Conservation (phyloP, 345 rosid genomes). For the Ceriops zippeliana region DNA sequence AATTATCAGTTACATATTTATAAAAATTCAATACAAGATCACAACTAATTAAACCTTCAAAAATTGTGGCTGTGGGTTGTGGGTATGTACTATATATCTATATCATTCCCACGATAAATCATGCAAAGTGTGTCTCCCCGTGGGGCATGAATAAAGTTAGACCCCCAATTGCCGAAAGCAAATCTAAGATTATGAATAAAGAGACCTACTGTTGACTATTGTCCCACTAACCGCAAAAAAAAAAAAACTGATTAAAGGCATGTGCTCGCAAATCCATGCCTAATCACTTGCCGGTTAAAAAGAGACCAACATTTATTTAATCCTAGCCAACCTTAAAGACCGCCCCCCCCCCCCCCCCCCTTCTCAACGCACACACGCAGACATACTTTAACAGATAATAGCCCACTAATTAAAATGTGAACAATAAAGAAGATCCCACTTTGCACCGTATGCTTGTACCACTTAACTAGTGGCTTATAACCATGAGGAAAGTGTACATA, state of each 20-base stretch:
- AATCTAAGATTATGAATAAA: not conserved
- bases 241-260: not conserved
- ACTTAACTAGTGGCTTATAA: not conserved
- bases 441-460: not conserved
- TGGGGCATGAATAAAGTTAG: not conserved
- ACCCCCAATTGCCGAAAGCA: slow-evolving; percentile 2
- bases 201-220: not conserved
- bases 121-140: slow-evolving; percentile 26
- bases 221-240: not conserved
- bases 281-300: slow-evolving; percentile 40
- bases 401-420: too few relatives aligned
- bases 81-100: slow-evolving; percentile 14
- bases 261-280: slow-evolving; percentile 37
- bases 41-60: too few relatives aligned
- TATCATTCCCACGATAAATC: slow-evolving; percentile 17
- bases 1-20: too few relatives aligned
- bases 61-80: not conserved
- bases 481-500: too few relatives aligned
- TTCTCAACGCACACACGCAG: too few relatives aligned
- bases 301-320: slow-evolving; percentile 27
- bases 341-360: too few relatives aligned
- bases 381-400: too few relatives aligned
- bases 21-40: too few relatives aligned
- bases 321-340: not conserved
- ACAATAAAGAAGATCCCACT: not conserved